Conservation (phyloP, 257 asterid genomes). For the Asclepias syriaca region DNA sequence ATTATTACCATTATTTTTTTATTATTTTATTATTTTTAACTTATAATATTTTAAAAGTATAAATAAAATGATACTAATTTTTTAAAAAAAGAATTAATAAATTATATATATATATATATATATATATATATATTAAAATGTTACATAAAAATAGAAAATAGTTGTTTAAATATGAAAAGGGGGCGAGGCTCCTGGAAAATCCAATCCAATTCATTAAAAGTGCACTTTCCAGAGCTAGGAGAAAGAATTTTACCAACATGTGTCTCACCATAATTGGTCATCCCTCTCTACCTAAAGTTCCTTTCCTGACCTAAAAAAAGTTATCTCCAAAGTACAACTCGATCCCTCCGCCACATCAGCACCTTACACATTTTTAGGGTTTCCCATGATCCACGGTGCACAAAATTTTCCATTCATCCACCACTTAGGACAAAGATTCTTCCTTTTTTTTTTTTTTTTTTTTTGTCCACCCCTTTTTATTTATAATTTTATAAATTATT, state of each 20-base stretch:
- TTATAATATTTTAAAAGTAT: too few relatives aligned
- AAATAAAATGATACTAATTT: too few relatives aligned
- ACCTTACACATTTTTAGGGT: neutral
- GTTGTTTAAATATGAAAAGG: neutral
- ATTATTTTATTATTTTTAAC: too few relatives aligned
- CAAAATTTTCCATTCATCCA: slow-evolving; percentile 20
- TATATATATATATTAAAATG: too few relatives aligned
- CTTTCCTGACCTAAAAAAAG: slow-evolving; percentile 14
- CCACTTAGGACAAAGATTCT: neutral
- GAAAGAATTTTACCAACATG: neutral
- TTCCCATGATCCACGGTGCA: slow-evolving; percentile 18
- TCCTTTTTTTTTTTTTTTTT: too few relatives aligned
- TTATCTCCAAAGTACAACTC: slow-evolving; percentile 16
- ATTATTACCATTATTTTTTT: too few relatives aligned
- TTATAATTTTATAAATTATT: too few relatives aligned
- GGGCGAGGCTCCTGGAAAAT: neutral
- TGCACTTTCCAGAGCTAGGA: neutral
- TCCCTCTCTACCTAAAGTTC: neutral
- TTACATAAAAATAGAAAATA: neutral
- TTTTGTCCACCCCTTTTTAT: too few relatives aligned
- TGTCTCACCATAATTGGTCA: slow-evolving; percentile 9
- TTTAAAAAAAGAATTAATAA: too few relatives aligned
- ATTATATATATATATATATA: too few relatives aligned
- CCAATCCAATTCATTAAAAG: neutral
- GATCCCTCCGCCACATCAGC: slow-evolving; percentile 17